phyloP scores from a whole-genome alignment of 2,329 filamentous ascomycete species.

The Colletotrichum sansevieriae region DNA sequence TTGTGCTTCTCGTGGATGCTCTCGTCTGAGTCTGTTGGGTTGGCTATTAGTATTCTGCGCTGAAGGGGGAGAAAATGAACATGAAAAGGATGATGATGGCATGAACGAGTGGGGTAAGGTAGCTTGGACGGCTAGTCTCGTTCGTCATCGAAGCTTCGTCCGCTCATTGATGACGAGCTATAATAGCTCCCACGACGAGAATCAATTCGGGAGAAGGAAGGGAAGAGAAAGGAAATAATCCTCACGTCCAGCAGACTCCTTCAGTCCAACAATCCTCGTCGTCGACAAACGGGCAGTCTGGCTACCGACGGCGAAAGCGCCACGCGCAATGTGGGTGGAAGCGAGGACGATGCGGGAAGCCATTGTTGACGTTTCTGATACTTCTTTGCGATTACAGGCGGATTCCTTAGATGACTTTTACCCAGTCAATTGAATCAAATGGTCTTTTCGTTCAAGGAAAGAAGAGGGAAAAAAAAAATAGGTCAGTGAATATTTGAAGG shows the following conservation, averaged over 20 bases:
- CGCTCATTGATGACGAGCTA: background rate
- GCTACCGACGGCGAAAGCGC: slow-evolving; percentile 45
- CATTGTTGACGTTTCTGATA: slow-evolving; percentile 28
- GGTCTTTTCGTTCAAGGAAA: background rate
- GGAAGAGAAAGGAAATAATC: slow-evolving; percentile 1
- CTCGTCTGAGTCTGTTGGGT: slow-evolving; percentile 52
- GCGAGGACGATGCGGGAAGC: slow-evolving; percentile 48
- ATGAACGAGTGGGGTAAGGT: slow-evolving; percentile 5
- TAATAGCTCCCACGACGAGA: background rate
- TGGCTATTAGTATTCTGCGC: background rate
- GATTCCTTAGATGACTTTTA: background rate
- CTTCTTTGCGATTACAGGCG: background rate
- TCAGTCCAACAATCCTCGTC: slow-evolving; percentile 48
- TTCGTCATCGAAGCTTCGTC: background rate
- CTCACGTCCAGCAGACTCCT: slow-evolving; percentile 55
- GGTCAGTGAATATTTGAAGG: slow-evolving; percentile 1
- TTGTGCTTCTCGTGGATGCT: slow-evolving; percentile 72
- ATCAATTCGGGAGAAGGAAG: background rate
- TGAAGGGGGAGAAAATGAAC: background rate
- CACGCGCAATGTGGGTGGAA: slow-evolving; percentile 44
- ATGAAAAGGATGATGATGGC: slow-evolving; percentile 3
- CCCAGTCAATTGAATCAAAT: background rate
- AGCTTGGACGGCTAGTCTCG: background rate
- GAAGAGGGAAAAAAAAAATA: background rate
- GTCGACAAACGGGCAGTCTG: slow-evolving; percentile 48